A percentile compares a stretch with the other conserved stretches of the same genome.
Evolutionary conservation across 2,329 filamentous ascomycete genomes (phyloP).

Genomic region (Aureobasidium zeae): DNA sequence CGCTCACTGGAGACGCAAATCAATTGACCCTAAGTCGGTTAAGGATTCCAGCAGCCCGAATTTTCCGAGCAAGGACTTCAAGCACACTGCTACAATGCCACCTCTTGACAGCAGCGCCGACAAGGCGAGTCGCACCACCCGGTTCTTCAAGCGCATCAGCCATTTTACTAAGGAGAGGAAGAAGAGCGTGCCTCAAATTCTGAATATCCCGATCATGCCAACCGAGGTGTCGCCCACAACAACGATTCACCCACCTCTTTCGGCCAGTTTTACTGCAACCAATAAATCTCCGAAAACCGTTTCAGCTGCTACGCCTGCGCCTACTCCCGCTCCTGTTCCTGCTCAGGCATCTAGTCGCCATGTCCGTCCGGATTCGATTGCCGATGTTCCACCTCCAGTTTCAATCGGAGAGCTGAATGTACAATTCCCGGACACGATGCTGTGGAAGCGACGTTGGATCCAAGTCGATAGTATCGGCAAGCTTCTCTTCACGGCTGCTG

Average conservation of each 20-base stretch:
- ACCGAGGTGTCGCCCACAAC: slow-evolving; percentile 7
- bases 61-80: slow-evolving; percentile 12
- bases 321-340: neutral
- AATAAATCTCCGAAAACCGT: slow-evolving; percentile 1
- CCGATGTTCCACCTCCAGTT: slow-evolving; percentile 46
- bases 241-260: too few species aligned
- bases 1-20: slow-evolving; percentile 13
- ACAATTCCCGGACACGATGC: slow-evolving; percentile 88
- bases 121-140: slow-evolving; percentile 48
- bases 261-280: too few species aligned
- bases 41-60: slow-evolving; percentile 12
- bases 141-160: slow-evolving; percentile 56
- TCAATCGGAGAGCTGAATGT: slow-evolving; percentile 88
- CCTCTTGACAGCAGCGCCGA: slow-evolving; percentile 35
- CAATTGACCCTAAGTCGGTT: slow-evolving; percentile 15
- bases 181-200: slow-evolving; percentile 35
- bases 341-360: slow-evolving; percentile 10
- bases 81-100: slow-evolving; percentile 6
- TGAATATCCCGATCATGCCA: slow-evolving; percentile 17
- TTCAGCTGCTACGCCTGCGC: neutral
- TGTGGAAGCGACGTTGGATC: slow-evolving; percentile 92
- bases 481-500: slow-evolving; percentile 66
- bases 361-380: slow-evolving; percentile 6
- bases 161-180: slow-evolving; percentile 35
- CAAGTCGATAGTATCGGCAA: slow-evolving; percentile 76